Evolutionary conservation across 2,329 filamentous ascomycete genomes (phyloP).

Genomic region (Beauveria rudraprayagi): DNA sequence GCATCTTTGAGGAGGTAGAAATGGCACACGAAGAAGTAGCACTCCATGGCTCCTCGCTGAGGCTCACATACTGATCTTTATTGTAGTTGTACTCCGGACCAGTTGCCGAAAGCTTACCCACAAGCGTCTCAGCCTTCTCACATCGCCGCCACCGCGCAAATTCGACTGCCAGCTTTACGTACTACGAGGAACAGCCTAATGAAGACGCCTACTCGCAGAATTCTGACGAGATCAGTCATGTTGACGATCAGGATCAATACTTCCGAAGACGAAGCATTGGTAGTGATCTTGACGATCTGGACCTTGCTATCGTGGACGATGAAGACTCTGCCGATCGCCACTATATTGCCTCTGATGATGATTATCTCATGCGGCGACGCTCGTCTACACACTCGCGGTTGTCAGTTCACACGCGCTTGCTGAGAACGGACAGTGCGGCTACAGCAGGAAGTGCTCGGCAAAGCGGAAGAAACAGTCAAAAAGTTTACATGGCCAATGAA

Average conservation of each 20-base stretch:
- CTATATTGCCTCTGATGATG: constrained; percentile 31
- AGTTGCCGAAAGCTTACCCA: constrained; percentile 91
- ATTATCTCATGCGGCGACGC: constrained; percentile 48
- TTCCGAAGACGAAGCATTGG: constrained; percentile 23
- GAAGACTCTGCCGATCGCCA: constrained; percentile 34
- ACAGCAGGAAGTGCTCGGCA: constrained; percentile 59
- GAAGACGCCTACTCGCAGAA: constrained; percentile 37
- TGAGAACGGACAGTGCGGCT: constrained; percentile 60
- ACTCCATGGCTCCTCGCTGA: neutral
- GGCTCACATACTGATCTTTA: neutral
- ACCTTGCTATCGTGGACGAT: constrained; percentile 32
- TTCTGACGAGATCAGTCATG: constrained; percentile 15
- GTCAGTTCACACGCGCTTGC: constrained; percentile 56
- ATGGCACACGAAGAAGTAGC: constrained; percentile 92
- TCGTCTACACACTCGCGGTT: constrained; percentile 52
- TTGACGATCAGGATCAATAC: neutral
- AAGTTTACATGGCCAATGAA: constrained; percentile 87
- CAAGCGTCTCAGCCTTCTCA: constrained; percentile 83
- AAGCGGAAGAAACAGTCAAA: constrained; percentile 67
- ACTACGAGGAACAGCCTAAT: constrained; percentile 66
- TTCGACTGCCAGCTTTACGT: constrained; percentile 83
- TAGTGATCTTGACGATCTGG: constrained; percentile 32
- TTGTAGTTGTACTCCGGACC: constrained; percentile 75
- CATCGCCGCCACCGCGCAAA: constrained; percentile 75
- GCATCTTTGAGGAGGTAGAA: constrained; percentile 90